Base-by-base conservation (phyloP, 2,329 filamentous ascomycete genomes). In the Venturia asperata region DNA sequence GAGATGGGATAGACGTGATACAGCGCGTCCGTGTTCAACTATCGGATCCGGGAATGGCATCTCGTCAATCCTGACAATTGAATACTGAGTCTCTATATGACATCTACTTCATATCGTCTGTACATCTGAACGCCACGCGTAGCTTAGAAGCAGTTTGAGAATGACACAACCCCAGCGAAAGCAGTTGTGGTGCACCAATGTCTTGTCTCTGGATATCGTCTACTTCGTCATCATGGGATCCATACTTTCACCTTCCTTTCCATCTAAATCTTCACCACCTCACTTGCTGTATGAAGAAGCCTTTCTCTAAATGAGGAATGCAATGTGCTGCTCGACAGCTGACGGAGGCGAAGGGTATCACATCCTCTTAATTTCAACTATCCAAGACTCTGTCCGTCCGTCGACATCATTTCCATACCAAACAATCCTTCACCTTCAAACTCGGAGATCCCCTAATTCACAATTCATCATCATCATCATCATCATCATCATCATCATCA, bases 1-100 rank as follows among this genome's bases (percentile, higher is more conserved):
- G 30, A 58, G n/a, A 37, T 34, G 30, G n/a, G 45, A 61, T 43
- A 61, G 30, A 58, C 30, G 37, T 43, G 19, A 61, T n/a, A 45
- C 3, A 42, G 5, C 21, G 21, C 21, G n/a, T 27, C 10, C 2
- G 6, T 4, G 3, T 52, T 52, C 47, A 9, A 15, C 10, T 5
- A 52, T 52, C 24, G 27, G 21, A 52, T 11, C 39, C 5, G 13
- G 10, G 1, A 15, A 27, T 5, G 4, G 6, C 10, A 7, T 15
- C 9, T 17, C 47, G 24, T 6, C 10, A 27, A 27, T 52, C 21
- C 15, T 27, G 47, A 52, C 24, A 52, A 15, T 52, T 11, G 21
- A 27, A 52, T 6, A 10, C 4, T 0, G 13, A 6, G 10, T 52
- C 21, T 11, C 21, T 52, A 1, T 15, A 52, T 15, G 10, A 27